Conservation (phyloP, 1,139 yeast genomes). For the Magnusiomyces suaveolens region DNA sequence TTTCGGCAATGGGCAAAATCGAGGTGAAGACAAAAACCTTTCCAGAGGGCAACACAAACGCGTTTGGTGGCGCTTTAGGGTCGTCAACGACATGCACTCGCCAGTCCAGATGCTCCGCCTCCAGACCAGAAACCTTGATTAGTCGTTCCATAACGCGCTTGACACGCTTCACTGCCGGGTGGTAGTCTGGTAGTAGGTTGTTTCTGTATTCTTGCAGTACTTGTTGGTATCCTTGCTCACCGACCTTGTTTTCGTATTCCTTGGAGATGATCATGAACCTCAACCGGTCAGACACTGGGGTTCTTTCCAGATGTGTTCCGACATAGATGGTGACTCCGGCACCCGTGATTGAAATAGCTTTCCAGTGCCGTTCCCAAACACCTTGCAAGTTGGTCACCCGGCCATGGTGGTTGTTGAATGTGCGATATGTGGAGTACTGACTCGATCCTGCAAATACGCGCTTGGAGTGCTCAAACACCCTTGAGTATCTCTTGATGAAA, state of each 20-base stretch:
- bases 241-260: constrained; percentile 56
- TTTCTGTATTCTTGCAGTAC: constrained; percentile 37
- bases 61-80: constrained; percentile 72
- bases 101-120: constrained; percentile 51
- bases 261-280: constrained; percentile 68
- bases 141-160: constrained; percentile 52
- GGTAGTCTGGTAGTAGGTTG: constrained; percentile 32
- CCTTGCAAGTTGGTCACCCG: constrained; percentile 4
- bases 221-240: constrained; percentile 57
- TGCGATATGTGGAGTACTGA: constrained; percentile 11
- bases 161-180: constrained; percentile 44
- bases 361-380: constrained; percentile 12
- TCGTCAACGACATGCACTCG: constrained; percentile 70
- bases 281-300: constrained; percentile 70
- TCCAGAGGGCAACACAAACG: constrained; percentile 92
- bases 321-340: constrained; percentile 7
- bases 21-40: constrained; percentile 83
- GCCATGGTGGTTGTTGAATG: constrained; percentile 10
- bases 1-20: constrained; percentile 65
- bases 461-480: background rate
- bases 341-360: constrained; percentile 6
- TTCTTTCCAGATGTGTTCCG: constrained; percentile 55
- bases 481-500: background rate
- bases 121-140: constrained; percentile 35
- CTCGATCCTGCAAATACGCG: background rate